Percentiles rank a stretch among this genome's conserved stretches.
Conservation (phyloP, 2,329 filamentous ascomycete species). For the Trichoderma oligosporum region DNA sequence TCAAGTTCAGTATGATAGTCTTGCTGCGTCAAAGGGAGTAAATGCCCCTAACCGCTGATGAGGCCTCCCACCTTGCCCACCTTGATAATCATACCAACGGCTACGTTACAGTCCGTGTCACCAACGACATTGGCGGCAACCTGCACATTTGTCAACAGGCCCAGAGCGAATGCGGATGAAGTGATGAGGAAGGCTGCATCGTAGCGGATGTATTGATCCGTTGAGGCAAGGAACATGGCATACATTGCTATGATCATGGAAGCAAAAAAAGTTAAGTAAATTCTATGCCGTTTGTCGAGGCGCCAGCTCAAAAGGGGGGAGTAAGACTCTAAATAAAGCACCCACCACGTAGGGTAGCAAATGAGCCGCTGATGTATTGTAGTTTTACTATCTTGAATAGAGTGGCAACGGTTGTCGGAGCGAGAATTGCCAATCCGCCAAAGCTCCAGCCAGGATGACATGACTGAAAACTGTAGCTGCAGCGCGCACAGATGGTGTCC, state of each 20-base stretch:
- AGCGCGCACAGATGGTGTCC: slow-evolving; percentile 56
- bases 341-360: slow-evolving; percentile 67
- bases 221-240: slow-evolving; percentile 63
- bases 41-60: slow-evolving; percentile 64
- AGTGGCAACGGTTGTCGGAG: slow-evolving; percentile 63
- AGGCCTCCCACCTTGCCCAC: slow-evolving; percentile 69
- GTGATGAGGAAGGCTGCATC: slow-evolving; percentile 68
- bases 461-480: no score
- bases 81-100: slow-evolving; percentile 66
- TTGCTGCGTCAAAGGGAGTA: slow-evolving; percentile 57
- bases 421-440: slow-evolving; percentile 66
- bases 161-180: slow-evolving; percentile 59
- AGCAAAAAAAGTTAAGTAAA: slow-evolving; percentile 57
- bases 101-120: slow-evolving; percentile 64
- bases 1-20: slow-evolving; percentile 66
- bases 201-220: slow-evolving; percentile 54
- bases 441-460: no score
- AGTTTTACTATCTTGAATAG: slow-evolving; percentile 57
- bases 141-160: slow-evolving; percentile 63
- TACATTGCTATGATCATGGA: slow-evolving; percentile 67
- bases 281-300: slow-evolving; percentile 52
- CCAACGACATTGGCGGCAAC: slow-evolving; percentile 67
- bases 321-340: slow-evolving; percentile 60
- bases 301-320: slow-evolving; percentile 61
- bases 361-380: slow-evolving; percentile 64